Base-by-base conservation (phyloP, 2,329 filamentous ascomycete species). In the Phoma sp. region DNA sequence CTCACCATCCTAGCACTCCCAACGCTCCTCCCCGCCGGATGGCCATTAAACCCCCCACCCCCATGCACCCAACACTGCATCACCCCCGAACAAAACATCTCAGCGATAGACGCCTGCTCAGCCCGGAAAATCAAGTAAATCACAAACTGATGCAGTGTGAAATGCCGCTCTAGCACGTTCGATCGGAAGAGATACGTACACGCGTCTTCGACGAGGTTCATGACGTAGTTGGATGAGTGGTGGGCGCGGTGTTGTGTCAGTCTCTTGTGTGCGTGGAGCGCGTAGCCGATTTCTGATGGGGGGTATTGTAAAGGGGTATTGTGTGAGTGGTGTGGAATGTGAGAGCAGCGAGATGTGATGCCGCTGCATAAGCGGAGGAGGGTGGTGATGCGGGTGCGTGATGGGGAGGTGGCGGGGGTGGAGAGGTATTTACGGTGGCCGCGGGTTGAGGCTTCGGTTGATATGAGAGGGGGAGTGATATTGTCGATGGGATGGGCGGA, bases 151-250 rank as follows among this genome's bases (percentile, higher is more conserved):
- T 71, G 67, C 70, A 71, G 66, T 1, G 3, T 30, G 17, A 68
- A 73, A 4, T 48, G 53, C n/a, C 65, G 59, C 3, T 18, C 5
- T 1, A 72, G 58, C 0, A 33, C 18, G 0, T 49, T 34, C 0
- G 36, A 34, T 0, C 42, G 26, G 23, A 64, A 38, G 1, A 69
- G 53, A 28, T 67, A 38, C 0, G 56, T 57, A 25, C 64, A 72
- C 1, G 66, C 59, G 20, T 73, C 68, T 39, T 70, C 65, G 0
- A 67, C 57, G 0, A 73, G 63, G 12, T 72, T 72, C 68, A 72
- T 71, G 10, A 70, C 36, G 17, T 67, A 66, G 33, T 71, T 72
- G 3, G 64, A 70, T 0, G 61, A 65, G 4, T 53, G 42, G 7
- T 55, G 65, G 1, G 50, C 21, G 1, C 68, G 64, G 37, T 73